Conservation (phyloP, 1,284 basidiomycete species). For the Rhizoctonia solani region DNA sequence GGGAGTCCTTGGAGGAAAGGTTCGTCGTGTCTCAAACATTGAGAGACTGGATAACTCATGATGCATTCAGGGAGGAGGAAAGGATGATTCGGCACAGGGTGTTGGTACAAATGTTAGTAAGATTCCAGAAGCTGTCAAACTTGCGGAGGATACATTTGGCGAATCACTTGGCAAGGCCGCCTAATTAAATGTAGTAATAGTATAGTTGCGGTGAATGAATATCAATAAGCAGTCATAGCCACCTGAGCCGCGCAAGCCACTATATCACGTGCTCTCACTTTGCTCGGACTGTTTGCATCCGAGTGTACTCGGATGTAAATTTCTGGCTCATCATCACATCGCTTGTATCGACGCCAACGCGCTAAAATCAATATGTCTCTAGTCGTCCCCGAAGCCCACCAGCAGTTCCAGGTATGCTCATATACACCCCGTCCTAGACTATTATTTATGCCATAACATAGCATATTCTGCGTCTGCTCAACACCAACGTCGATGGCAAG, state of each 20-base stretch:
- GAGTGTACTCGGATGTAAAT: too few species aligned
- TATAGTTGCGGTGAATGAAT: not conserved
- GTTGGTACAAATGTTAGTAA: slow-evolving; percentile 71
- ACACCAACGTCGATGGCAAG: slow-evolving; percentile 99
- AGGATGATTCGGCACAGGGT: slow-evolving; percentile 87
- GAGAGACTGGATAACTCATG: slow-evolving; percentile 28
- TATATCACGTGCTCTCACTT: not conserved
- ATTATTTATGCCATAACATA: slow-evolving; percentile 45
- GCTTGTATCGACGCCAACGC: slow-evolving; percentile 30
- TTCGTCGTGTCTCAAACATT: slow-evolving; percentile 44
- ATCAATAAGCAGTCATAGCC: too few species aligned
- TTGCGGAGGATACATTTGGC: slow-evolving; percentile 56
- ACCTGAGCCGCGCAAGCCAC: too few species aligned
- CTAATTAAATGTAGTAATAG: not conserved
- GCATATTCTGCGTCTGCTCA: slow-evolving; percentile 98
- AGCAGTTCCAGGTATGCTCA: slow-evolving; percentile 81
- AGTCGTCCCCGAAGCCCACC: slow-evolving; percentile 89
- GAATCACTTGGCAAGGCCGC: not conserved
- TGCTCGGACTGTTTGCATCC: too few species aligned
- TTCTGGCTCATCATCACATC: too few species aligned
- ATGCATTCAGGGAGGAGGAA: slow-evolving; percentile 79
- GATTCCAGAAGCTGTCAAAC: slow-evolving; percentile 69
- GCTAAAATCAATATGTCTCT: slow-evolving; percentile 61
- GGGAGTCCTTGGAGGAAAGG: slow-evolving; percentile 86
- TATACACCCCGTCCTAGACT: slow-evolving; percentile 1